Base-by-base conservation (phyloP, 2,329 filamentous ascomycete species). In the Penicillium sclerotigenum region DNA sequence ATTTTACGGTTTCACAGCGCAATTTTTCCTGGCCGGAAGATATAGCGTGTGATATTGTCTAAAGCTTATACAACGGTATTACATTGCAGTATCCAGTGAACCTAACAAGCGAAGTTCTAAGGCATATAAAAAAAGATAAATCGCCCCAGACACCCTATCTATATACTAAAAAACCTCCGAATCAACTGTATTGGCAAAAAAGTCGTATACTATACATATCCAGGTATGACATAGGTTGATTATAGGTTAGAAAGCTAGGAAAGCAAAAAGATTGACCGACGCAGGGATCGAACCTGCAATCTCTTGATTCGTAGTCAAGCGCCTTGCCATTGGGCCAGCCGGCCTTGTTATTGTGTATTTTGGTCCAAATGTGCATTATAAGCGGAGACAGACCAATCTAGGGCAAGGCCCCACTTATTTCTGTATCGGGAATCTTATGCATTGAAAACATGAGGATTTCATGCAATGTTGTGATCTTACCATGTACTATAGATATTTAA, bases 291-390 rank as follows among this genome's bases (percentile, higher is more conserved):
- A 77, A 78, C 76, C 75, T 76, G 71, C 74, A 78, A 77, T 77
- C 76, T 78, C 73, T 77, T 77, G 76, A 78, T 78, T 76, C 76
- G 76, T 78, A 78, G 77, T 79, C 76, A 78, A 77, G 74, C 76
- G 75, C 76, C 75, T 78, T 79, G 71, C 76, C 75, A 77, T 77
- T 77, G 73, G 74, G 75, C 75, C 73, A 76, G 68, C 67, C 63
- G 68, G 61, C 68, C 68, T 10, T 52, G n/a, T 28, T 22, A 22
- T 9, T 13, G 11, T 18, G 8, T 0, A 2, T 5, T 8, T 13
- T 16, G 2, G 8, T 5, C 4, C 0, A 33, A 33, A 22, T 22
- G n/a, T 16, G 42, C 26, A 9, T 0, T 4, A 45, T 20, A 14
- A 16, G 26, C 0, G 26, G 4, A 5, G 2, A 5, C 26, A 33